These are phyloP conservation scores for Aspergillus ibericus DNA, from an alignment of 2,329 filamentous ascomycete species.

Conservation along the genomic window DNA sequence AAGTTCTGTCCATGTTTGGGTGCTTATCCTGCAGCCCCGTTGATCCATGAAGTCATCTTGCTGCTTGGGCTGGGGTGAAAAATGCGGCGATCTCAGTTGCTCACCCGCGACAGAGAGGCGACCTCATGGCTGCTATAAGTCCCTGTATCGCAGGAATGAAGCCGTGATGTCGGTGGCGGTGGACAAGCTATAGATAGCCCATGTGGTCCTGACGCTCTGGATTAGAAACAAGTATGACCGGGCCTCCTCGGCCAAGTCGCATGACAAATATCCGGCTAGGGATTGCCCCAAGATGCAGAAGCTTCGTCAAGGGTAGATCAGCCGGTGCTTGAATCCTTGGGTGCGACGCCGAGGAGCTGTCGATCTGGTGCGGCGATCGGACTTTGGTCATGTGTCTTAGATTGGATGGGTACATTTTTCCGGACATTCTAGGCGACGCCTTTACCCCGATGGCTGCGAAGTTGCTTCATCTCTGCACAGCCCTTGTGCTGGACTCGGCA, in stretches of 20 bases:
- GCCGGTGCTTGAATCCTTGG: not conserved
- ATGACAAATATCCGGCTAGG: not conserved
- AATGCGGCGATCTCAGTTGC: not conserved
- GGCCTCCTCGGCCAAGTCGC: not conserved
- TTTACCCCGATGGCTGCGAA: not conserved
- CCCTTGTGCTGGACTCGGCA: too few species aligned
- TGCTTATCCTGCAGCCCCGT: not conserved
- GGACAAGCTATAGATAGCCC: conserved; percentile 1
- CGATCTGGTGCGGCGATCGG: not conserved
- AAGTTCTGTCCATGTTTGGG: not conserved
- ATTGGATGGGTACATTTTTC: not conserved
- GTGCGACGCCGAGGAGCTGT: not conserved
- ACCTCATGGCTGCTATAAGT: not conserved
- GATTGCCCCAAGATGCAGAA: not conserved
- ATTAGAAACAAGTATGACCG: not conserved
- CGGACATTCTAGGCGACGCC: not conserved
- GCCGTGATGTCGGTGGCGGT: conserved; percentile 3
- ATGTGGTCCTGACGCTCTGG: not conserved
- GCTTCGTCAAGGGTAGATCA: not conserved
- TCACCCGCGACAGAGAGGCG: not conserved
- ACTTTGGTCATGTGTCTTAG: not conserved
- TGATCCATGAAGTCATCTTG: not conserved
- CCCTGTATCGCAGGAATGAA: not conserved
- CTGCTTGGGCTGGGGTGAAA: not conserved
- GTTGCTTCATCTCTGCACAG: too few species aligned